Evolutionary conservation across 2,329 filamentous ascomycete species (phyloP).

Genomic region (Phaeomoniella chlamydospora): DNA sequence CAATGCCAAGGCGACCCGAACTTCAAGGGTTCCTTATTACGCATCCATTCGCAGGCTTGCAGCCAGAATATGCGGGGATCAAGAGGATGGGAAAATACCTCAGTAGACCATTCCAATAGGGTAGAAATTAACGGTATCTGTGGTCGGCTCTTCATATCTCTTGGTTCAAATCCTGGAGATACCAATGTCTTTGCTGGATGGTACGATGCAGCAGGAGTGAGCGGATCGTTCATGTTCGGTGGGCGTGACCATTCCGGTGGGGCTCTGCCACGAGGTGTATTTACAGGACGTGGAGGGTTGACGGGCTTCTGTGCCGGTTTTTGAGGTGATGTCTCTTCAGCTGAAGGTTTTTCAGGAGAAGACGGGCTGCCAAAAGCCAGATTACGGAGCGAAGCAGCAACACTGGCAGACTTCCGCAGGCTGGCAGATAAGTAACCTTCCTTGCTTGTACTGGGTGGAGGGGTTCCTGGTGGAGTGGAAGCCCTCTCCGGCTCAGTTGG

Average conservation of each 20-base stretch:
- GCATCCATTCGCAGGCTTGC: slow-evolving; percentile 4
- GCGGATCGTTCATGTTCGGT: slow-evolving; percentile 60
- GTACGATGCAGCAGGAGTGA: slow-evolving; percentile 54
- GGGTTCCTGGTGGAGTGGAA: slow-evolving; percentile 24
- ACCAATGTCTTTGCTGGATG: slow-evolving; percentile 62
- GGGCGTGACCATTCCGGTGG: slow-evolving; percentile 48
- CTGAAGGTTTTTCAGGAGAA: slow-evolving; percentile 17
- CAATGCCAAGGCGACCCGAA: not conserved
- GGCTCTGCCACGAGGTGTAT: slow-evolving; percentile 33
- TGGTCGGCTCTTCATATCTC: slow-evolving; percentile 44
- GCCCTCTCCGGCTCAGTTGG: slow-evolving; percentile 16
- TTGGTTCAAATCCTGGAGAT: slow-evolving; percentile 59
- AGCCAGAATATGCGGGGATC: slow-evolving; percentile 1
- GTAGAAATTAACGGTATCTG: slow-evolving; percentile 63
- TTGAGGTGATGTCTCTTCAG: slow-evolving; percentile 10
- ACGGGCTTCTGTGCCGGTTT: slow-evolving; percentile 14
- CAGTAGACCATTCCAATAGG: slow-evolving; percentile 90
- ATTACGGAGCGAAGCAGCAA: slow-evolving; percentile 49
- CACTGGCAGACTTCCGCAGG: slow-evolving; percentile 48
- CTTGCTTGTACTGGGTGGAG: slow-evolving; percentile 36
- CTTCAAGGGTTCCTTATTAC: slow-evolving; percentile 4
- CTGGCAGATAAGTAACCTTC: slow-evolving; percentile 48
- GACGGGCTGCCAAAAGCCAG: slow-evolving; percentile 37
- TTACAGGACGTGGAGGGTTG: slow-evolving; percentile 12
- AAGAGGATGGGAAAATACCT: slow-evolving; percentile 26